These are phyloP conservation scores for Agrostemma githago DNA, from an alignment of 148 eudicot genomes.

Conservation along the genomic window DNA sequence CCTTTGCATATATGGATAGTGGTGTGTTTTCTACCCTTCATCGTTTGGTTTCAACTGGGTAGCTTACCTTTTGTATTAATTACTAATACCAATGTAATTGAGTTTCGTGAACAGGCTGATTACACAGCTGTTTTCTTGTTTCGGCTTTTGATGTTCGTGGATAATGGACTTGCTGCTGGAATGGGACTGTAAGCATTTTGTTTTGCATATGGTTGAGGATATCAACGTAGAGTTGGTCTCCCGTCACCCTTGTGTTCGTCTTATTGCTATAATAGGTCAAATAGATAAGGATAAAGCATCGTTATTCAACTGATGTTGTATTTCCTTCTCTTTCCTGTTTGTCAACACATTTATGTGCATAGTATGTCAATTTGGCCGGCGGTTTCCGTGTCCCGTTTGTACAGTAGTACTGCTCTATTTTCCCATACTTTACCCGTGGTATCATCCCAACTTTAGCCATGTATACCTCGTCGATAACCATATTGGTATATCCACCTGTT, in stretches of 20 bases:
- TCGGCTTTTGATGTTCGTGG: slow-evolving; percentile 93
- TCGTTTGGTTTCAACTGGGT: slow-evolving; percentile 11
- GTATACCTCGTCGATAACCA: no score
- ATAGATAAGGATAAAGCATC: no score
- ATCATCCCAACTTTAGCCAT: not conserved
- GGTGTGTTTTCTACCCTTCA: slow-evolving; percentile 42
- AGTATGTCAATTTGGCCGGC: not conserved
- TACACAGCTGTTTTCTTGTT: slow-evolving; percentile 79
- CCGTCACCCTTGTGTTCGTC: no score
- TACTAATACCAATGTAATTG: not conserved
- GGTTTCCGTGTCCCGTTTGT: not conserved
- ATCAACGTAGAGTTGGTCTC: no score
- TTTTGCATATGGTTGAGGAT: not conserved
- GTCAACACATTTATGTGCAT: not conserved
- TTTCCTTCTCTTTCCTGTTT: not conserved
- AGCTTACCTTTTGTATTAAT: not conserved
- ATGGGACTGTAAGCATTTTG: slow-evolving; percentile 87
- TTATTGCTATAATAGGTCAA: no score
- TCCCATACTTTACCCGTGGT: not conserved
- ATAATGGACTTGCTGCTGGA: slow-evolving; percentile 88
- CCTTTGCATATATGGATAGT: slow-evolving; percentile 95
- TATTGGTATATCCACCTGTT: not conserved
- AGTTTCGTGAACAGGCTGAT: slow-evolving; percentile 55
- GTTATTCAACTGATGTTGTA: not conserved
- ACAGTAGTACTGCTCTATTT: not conserved